Conservation (phyloP, 371 early-diverging fungal genomes). For the Mucor velutinosus region DNA sequence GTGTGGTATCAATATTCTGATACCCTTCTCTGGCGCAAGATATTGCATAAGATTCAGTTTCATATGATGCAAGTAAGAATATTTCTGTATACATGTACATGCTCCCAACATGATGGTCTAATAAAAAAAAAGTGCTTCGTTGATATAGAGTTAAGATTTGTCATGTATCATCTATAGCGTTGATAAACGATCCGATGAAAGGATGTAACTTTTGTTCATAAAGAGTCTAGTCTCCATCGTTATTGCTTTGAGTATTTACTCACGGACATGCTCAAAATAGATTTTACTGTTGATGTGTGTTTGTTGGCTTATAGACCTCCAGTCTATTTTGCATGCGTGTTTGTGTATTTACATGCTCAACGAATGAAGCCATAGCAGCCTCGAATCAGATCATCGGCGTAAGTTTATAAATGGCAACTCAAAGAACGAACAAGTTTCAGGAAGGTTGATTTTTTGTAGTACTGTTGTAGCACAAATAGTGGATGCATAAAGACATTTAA, state of each 20-base stretch:
- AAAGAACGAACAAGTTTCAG: conserved; percentile 2
- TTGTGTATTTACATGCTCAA: neutral
- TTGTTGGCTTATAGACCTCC: neutral
- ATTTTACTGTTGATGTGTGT: neutral
- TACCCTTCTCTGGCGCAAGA: neutral
- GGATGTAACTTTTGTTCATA: neutral
- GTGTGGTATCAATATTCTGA: neutral
- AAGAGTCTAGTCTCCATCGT: neutral
- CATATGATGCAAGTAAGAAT: neutral
- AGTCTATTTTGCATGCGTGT: neutral
- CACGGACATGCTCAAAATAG: conserved; percentile 3
- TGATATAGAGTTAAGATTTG: neutral
- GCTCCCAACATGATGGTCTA: neutral
- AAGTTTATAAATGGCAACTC: conserved; percentile 12
- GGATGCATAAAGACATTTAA: neutral
- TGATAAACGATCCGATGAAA: neutral
- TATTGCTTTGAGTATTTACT: neutral
- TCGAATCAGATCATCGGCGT: conserved; percentile 8
- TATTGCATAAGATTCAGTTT: neutral
- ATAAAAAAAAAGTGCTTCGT: neutral
- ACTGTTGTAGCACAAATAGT: conserved; percentile 6
- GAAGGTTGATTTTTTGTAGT: neutral
- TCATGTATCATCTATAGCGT: neutral
- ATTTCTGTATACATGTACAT: neutral
- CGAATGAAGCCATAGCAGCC: neutral